Evolutionary conservation across 2,329 filamentous ascomycete genomes (phyloP).

Genomic region (Cryoendolithus antarcticus): DNA sequence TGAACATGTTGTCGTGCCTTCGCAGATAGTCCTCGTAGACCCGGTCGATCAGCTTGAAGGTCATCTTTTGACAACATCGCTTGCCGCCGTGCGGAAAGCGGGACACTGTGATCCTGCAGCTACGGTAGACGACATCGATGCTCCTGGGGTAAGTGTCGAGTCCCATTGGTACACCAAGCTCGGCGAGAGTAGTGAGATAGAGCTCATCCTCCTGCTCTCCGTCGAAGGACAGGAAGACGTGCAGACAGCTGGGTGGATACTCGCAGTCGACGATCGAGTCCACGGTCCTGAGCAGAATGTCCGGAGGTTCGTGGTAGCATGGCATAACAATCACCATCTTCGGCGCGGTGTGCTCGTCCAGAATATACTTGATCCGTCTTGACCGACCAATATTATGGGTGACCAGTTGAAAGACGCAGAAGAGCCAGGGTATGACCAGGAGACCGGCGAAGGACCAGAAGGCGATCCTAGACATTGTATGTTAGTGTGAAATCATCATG

Average conservation of each 20-base stretch:
- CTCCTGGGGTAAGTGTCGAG: conserved; percentile 72
- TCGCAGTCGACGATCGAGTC: conserved; percentile 90
- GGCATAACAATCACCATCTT: conserved; percentile 97
- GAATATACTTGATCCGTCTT: conserved; percentile 68
- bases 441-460: conserved; percentile 87
- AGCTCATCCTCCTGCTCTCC: conserved; percentile 80
- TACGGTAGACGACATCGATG: conserved; percentile 78
- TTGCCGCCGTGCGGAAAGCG: conserved; percentile 90
- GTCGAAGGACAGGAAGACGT: conserved; percentile 92
- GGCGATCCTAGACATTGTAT: conserved; percentile 46
- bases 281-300: conserved; percentile 70
- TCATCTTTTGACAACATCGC: conserved; percentile 82
- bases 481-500: not conserved
- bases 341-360: conserved; percentile 75
- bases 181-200: conserved; percentile 74
- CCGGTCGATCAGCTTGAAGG: conserved; percentile 85
- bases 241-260: conserved; percentile 82
- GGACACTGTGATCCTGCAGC: conserved; percentile 77
- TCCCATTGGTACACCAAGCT: conserved; percentile 67
- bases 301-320: conserved; percentile 83
- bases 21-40: conserved; percentile 80
- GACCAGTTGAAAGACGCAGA: conserved; percentile 84
- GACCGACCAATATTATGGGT: conserved; percentile 73
- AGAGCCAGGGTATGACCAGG: conserved; percentile 78
- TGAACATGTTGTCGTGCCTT: conserved; percentile 81